Evolutionary conservation across 768 basidiomycete genomes (phyloP).

Genomic region (Psilocybe cubensis): DNA sequence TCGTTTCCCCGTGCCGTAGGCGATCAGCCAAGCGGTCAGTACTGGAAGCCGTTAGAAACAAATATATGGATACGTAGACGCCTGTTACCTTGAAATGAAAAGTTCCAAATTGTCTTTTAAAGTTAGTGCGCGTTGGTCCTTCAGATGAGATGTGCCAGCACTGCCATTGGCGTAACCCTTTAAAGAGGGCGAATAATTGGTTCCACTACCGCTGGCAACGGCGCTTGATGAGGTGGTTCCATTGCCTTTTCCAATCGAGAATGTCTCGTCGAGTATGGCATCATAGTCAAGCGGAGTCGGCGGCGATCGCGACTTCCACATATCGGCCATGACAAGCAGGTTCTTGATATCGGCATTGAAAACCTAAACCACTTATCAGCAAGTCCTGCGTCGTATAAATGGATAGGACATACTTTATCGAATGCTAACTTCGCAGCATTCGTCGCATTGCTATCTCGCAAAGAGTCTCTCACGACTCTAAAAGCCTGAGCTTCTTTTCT

Average conservation of each 20-base stretch:
- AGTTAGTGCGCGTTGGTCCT: slow-evolving; percentile 80
- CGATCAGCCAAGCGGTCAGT: slow-evolving; percentile 79
- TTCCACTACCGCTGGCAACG: slow-evolving; percentile 22
- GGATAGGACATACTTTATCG: slow-evolving; percentile 64
- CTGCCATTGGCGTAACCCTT: slow-evolving; percentile 34
- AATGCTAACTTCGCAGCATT: slow-evolving; percentile 76
- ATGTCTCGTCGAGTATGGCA: slow-evolving; percentile 67
- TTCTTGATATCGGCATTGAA: slow-evolving; percentile 89
- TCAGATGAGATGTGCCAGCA: slow-evolving; percentile 45
- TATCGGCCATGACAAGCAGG: slow-evolving; percentile 90
- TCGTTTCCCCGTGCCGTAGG: slow-evolving; percentile 65
- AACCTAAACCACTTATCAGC: slow-evolving; percentile 53
- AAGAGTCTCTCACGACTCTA: slow-evolving; percentile 71
- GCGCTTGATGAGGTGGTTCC: slow-evolving; percentile 28
- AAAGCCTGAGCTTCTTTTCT: slow-evolving; percentile 91
- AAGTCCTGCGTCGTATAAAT: background rate
- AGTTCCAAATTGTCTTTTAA: slow-evolving; percentile 82
- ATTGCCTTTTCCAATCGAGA: slow-evolving; percentile 43
- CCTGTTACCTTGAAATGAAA: slow-evolving; percentile 79
- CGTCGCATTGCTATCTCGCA: slow-evolving; percentile 26
- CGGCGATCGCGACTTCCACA: slow-evolving; percentile 93
- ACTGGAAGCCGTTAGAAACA: slow-evolving; percentile 41
- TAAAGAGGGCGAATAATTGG: slow-evolving; percentile 2
- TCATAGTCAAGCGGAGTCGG: slow-evolving; percentile 86
- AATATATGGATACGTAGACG: background rate